Evolutionary conservation across 768 basidiomycete genomes (phyloP).

Genomic region (Termitomyces sp.): DNA sequence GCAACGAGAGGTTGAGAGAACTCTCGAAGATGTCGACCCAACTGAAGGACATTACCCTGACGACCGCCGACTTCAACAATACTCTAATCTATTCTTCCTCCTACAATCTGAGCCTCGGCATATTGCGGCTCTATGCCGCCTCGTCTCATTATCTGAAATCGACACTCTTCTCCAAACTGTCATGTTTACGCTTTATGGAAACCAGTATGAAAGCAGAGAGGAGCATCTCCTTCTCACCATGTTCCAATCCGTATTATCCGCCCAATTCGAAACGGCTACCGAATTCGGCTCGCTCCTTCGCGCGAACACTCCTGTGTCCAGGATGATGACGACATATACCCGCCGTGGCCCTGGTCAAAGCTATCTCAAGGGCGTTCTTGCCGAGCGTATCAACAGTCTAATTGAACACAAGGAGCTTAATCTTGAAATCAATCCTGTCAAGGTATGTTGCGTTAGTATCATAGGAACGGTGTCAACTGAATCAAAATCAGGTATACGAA

Average conservation of each 20-base stretch:
- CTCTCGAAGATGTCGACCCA: conserved; percentile 93
- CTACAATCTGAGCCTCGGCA: conserved; percentile 97
- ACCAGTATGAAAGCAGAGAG: conserved; percentile 98
- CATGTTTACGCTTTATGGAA: conserved; percentile 99
- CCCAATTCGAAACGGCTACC: conserved; percentile 98
- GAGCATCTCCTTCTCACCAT: conserved; percentile 98
- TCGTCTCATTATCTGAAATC: conserved; percentile 95
- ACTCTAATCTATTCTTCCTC: conserved; percentile 98
- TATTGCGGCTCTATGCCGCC: conserved; percentile 92
- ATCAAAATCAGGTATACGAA: conserved; percentile 78
- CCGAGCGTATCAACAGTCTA: conserved; percentile 96
- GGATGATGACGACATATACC: conserved; percentile 99
- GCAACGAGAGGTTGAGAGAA: conserved; percentile 95
- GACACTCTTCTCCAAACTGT: conserved; percentile 99
- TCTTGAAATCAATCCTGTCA: conserved; percentile 97
- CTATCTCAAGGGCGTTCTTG: conserved; percentile 95
- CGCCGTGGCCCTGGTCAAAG: conserved; percentile 98
- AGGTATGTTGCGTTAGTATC: conserved; percentile 48
- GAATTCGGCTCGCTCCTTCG: conserved; percentile 98
- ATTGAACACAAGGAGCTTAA: conserved; percentile 99
- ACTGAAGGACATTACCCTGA: conserved; percentile 92
- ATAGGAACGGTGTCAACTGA: neutral
- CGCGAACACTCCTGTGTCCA: conserved; percentile 97
- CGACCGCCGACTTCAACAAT: conserved; percentile 91
- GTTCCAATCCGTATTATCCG: conserved; percentile 98